Evolutionary conservation across 129 eudicot genomes (phyloP), one percentile per base, ranked within the genome.

Genomic region (Cynara cardunculus): DNA sequence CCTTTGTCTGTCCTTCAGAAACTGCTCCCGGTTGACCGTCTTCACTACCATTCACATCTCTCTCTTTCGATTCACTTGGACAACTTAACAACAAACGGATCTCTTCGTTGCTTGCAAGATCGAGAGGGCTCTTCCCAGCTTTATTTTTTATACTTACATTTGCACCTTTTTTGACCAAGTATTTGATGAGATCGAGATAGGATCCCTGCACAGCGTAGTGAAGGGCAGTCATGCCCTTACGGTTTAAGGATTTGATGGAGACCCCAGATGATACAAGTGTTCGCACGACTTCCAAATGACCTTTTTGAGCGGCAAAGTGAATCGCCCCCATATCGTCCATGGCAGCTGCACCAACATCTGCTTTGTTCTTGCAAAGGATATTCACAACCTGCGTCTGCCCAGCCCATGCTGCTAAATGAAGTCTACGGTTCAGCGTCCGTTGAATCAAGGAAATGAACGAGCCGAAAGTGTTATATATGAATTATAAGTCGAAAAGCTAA

Each of bases 231-330:
- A 95, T 89, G 87, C 99, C 99, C 86, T 95, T 95, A 41, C 97
- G 94, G 53, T 89, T 95, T 76, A 72, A 61, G 13, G 97, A 90
- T 87, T 95, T 95, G 26, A 88, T 78, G 1, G 99, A 88, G 41
- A 88, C 89, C 76, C 99, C 97, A 12, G 90, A 88, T 27, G 94
- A 61, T 19, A 95, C 30, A 13, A 95, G 97, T 69, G 88, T 84
- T 65, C 84, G 84, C 12, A 92, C 88, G 18, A 92, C 97, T 84
- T 95, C 97, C 9, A 92, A 72, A 9, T 95, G 97, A 37, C 99
- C 99, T 84, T 89, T 95, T 85, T 95, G 99, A 70, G 99, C 91
- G 35, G 97, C 99, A 88, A 95, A 95, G 87, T 95, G 99, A 83
- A 95, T 82, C 70, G 97, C 97, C 56, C 93, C 97, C 97, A 92